Percentiles rank a stretch among this genome's conserved stretches.
phyloP scores from a whole-genome alignment of 2,329 filamentous ascomycete genomes.

The Fusarium pseudograminearum region DNA sequence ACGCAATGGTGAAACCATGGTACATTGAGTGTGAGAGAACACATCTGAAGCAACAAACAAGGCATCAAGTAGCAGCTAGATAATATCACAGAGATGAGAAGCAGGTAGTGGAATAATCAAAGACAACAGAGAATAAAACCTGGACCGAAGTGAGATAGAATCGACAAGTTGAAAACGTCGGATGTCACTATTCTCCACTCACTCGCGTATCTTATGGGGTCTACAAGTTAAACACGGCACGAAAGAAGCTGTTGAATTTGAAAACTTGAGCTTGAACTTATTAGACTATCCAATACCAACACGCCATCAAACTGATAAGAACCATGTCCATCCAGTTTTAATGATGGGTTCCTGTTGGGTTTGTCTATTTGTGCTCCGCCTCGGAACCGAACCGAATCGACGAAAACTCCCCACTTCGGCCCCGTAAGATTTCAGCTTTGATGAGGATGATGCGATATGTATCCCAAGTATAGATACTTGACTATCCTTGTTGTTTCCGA shows the following conservation, averaged over 20 bases:
- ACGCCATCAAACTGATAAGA: background rate
- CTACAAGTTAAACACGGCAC: background rate
- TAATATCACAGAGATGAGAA: background rate
- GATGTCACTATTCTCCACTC: background rate
- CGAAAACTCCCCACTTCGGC: conserved; percentile 25
- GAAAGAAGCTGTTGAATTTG: background rate
- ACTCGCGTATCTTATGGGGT: background rate
- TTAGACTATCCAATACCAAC: background rate
- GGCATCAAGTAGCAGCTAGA: background rate
- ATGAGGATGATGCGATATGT: conserved; percentile 1
- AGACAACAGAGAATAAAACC: background rate
- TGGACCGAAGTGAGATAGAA: background rate
- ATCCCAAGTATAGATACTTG: background rate
- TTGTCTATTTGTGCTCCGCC: conserved; percentile 7
- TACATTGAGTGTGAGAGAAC: background rate
- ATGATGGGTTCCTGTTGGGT: background rate
- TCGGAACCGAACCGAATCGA: conserved; percentile 32
- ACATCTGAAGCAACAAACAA: background rate
- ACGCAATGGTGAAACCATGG: background rate
- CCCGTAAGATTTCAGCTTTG: conserved; percentile 10
- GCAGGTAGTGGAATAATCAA: background rate
- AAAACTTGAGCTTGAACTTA: background rate
- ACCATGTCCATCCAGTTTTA: background rate
- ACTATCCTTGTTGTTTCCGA: conserved; percentile 26
- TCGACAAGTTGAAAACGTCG: background rate